phyloP scores from a whole-genome alignment of 2,329 filamentous ascomycete species.

The Mariannaea elegans region DNA sequence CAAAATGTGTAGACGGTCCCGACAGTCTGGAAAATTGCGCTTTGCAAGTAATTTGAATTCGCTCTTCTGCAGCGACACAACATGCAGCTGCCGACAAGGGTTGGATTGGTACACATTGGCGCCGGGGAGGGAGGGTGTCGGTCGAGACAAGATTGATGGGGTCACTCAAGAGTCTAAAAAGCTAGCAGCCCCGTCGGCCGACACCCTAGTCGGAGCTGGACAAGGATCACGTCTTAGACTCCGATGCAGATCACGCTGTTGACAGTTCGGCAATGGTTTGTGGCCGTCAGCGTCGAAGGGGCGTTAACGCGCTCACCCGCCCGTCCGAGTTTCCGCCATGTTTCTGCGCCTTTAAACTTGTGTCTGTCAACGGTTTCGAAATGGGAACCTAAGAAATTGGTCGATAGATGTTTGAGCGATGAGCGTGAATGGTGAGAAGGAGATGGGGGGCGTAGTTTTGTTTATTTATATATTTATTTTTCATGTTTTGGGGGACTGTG shows the following conservation, averaged over 20 bases:
- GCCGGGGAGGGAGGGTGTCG: constrained; percentile 26
- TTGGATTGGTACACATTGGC: constrained; percentile 14
- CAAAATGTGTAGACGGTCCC: constrained; percentile 37
- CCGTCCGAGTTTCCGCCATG: constrained; percentile 17
- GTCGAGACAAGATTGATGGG: constrained; percentile 37
- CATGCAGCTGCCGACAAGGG: constrained; percentile 35
- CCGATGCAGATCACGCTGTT: constrained; percentile 44
- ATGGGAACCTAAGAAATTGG: too few relatives aligned
- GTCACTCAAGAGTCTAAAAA: constrained; percentile 34
- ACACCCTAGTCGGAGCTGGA: constrained; percentile 27
- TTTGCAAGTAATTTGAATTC: constrained; percentile 41
- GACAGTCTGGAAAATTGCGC: constrained; percentile 50
- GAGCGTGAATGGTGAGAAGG: too few relatives aligned
- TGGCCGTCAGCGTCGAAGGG: constrained; percentile 21
- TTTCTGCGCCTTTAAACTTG: too few relatives aligned
- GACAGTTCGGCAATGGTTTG: constrained; percentile 40
- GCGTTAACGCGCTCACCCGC: constrained; percentile 19
- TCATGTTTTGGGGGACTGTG: too few relatives aligned
- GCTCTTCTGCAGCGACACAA: constrained; percentile 26
- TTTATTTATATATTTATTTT: too few relatives aligned
- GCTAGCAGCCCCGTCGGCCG: constrained; percentile 32
- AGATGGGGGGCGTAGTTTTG: too few relatives aligned
- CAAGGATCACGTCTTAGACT: constrained; percentile 41
- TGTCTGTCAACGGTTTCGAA: too few relatives aligned
- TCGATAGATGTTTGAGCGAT: too few relatives aligned